Evolutionary conservation across 2,329 filamentous ascomycete genomes (phyloP).

Genomic region (Penicillium sp.): DNA sequence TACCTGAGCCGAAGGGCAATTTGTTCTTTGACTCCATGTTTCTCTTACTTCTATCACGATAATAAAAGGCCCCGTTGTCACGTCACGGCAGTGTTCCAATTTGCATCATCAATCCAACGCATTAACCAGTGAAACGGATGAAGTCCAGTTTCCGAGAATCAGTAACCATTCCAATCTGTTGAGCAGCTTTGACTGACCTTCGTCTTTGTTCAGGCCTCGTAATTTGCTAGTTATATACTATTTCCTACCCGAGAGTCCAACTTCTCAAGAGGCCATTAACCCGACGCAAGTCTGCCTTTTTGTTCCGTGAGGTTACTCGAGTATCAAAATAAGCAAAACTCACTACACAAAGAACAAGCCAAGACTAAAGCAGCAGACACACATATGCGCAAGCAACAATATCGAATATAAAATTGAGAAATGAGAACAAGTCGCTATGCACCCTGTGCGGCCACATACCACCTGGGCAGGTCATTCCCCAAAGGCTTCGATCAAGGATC

Average conservation of each 20-base stretch:
- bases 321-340: not conserved
- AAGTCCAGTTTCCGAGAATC: not conserved
- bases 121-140: not conserved
- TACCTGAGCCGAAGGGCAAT: conserved; percentile 10
- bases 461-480: not conserved
- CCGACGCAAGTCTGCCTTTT: not conserved
- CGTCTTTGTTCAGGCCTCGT: not conserved
- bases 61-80: conserved; percentile 25
- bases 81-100: conserved; percentile 14
- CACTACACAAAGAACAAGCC: not conserved
- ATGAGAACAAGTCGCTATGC: not conserved
- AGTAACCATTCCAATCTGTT: not conserved
- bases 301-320: no score
- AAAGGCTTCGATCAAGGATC: not conserved
- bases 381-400: not conserved
- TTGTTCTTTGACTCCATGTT: conserved; percentile 17
- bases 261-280: not conserved
- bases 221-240: no score
- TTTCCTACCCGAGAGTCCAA: not conserved
- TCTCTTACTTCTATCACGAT: conserved; percentile 25
- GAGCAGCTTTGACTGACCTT: not conserved
- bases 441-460: not conserved
- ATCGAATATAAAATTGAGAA: not conserved
- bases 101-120: not conserved
- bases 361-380: not conserved